A percentile compares a stretch with the other conserved stretches of the same genome.
Evolutionary conservation across 192 early-diverging fungal species (phyloP).

Genomic region (Coemansia sp.): DNA sequence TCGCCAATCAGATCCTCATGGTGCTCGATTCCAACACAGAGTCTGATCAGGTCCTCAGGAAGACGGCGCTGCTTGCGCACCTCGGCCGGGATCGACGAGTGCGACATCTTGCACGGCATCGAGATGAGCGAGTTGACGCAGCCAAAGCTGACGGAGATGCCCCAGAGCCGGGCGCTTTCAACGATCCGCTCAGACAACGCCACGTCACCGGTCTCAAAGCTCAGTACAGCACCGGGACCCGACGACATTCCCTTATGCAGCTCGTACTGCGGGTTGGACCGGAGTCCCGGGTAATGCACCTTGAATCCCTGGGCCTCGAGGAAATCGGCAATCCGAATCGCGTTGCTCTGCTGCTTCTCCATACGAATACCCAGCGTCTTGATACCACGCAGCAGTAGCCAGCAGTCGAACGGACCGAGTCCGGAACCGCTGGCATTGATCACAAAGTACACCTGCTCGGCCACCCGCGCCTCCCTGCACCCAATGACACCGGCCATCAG

Average conservation of each 20-base stretch:
- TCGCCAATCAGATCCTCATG: constrained; percentile 87
- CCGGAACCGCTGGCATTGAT: constrained; percentile 94
- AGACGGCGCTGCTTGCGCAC: constrained; percentile 82
- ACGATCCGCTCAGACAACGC: constrained; percentile 77
- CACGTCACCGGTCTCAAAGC: constrained; percentile 89
- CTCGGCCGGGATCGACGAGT: constrained; percentile 91
- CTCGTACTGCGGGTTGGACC: constrained; percentile 80
- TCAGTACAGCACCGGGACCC: constrained; percentile 92
- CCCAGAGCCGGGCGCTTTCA: constrained; percentile 80
- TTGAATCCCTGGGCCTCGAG: constrained; percentile 78
- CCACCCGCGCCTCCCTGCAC: constrained; percentile 67
- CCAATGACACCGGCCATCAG: constrained; percentile 98
- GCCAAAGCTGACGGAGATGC: constrained; percentile 96
- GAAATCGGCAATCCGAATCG: constrained; percentile 75
- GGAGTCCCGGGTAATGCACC: constrained; percentile 88
- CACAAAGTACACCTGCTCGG: constrained; percentile 85
- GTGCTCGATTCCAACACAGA: constrained; percentile 97
- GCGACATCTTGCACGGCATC: constrained; percentile 98
- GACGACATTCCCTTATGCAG: constrained; percentile 74
- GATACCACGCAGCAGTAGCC: constrained; percentile 89
- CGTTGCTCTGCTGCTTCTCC: constrained; percentile 89
- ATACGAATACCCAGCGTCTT: constrained; percentile 96
- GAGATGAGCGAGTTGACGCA: constrained; percentile 97
- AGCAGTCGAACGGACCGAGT: constrained; percentile 89
- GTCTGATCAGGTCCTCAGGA: constrained; percentile 95